Evolutionary conservation across 73 alveolate species (phyloP), one percentile per base, ranked within the genome.

Genomic region (Blepharisma japonicum): DNA sequence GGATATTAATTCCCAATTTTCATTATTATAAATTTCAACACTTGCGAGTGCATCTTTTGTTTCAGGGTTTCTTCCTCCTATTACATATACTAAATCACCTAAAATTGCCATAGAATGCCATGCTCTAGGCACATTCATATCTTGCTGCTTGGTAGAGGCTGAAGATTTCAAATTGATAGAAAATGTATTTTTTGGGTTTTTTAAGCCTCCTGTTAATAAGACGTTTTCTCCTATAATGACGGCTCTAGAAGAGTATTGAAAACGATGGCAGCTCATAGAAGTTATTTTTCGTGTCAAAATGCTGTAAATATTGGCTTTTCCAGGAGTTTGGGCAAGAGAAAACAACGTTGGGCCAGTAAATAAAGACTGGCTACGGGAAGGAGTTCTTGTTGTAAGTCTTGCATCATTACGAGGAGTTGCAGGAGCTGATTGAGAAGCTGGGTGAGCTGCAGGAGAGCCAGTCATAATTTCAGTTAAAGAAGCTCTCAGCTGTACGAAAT

Each of bases 211-310:
- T n/a, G 74, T 18, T 14, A 61, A 2, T 1, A 61, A 2, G 18
- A 61, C 49, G 48, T n/a, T 14, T n/a, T 61, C 74, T n/a, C 49
- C 18, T 20, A 20, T 14, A 39, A 61, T n/a, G 14, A 61, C 38
- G 5, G 46, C 74, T 8, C 74, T n/a, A 2, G 74, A 14, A 2
- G 74, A 61, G 74, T n/a, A 61, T 25, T 61, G 74, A 25, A 61
- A 18, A 14, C 74, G 14, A 5, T 61, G 74, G 74, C 74, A 14
- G 11, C 23, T 61, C 14, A 61, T 20, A 18, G 39, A 61, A 25
- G 50, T 25, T 0, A 11, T 61, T 25, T 14, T 11, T 61, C 74
- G 47, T 61, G 14, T 25, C 18, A 25, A 32, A 32, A 32, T 32
- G 74, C 23, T 39, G n/a, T 14, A 20, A 61, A 61, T n/a, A 14